A percentile compares a stretch with the other conserved stretches of the same genome.
These are phyloP conservation scores for Phytopythium vexans DNA, from an alignment of 352 stramenopile species.

Conservation along the genomic window DNA sequence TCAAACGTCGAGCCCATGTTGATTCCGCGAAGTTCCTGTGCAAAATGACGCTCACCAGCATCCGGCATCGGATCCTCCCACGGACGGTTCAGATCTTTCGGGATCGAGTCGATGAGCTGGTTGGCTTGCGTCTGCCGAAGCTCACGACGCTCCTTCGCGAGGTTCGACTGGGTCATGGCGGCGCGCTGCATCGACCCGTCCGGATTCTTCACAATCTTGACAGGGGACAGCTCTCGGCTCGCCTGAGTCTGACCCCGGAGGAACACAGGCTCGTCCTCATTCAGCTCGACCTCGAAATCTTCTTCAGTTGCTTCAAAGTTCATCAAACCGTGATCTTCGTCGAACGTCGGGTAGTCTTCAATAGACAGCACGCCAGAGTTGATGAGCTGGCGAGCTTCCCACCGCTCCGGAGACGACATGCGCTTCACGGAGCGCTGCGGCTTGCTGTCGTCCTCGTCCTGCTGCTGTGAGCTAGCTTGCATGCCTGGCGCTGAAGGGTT, in stretches of 20 bases:
- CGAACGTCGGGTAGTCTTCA: conserved; percentile 97
- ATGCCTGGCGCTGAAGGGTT: conserved; percentile 86
- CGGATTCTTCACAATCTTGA: conserved; percentile 99
- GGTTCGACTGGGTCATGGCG: conserved; percentile 94
- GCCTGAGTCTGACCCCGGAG: conserved; percentile 92
- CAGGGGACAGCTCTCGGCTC: conserved; percentile 90
- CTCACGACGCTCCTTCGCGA: conserved; percentile 97
- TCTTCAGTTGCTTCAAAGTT: conserved; percentile 82
- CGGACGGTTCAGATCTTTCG: conserved; percentile 97
- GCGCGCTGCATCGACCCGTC: conserved; percentile 97
- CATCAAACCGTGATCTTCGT: conserved; percentile 90
- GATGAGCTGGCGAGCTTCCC: conserved; percentile 97
- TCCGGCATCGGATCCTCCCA: conserved; percentile 99
- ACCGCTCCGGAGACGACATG: conserved; percentile 96
- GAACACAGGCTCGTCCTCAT: conserved; percentile 97
- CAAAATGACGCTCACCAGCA: conserved; percentile 96
- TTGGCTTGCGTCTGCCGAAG: conserved; percentile 97
- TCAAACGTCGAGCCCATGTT: conserved; percentile 90
- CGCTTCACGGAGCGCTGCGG: conserved; percentile 78
- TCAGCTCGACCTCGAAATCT: conserved; percentile 94
- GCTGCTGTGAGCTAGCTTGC: conserved; percentile 45
- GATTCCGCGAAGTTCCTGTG: conserved; percentile 92
- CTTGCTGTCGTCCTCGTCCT: conserved; percentile 71
- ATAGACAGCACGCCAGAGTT: conserved; percentile 97
- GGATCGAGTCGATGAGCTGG: conserved; percentile 95